Evolutionary conservation across 192 early-diverging fungal species (phyloP).

Genomic region (Cetraspora pellucida): DNA sequence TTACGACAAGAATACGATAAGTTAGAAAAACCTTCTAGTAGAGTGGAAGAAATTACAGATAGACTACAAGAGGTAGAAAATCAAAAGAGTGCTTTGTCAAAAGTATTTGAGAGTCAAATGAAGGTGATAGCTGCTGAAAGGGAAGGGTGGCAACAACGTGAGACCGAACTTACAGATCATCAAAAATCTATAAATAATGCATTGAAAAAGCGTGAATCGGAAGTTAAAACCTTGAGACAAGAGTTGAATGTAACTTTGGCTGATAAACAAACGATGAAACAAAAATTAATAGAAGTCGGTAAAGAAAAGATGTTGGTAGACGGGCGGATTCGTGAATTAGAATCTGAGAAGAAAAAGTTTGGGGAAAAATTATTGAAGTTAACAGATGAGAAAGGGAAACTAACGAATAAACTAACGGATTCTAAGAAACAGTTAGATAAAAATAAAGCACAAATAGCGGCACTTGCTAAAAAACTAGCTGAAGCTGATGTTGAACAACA

Average conservation of each 20-base stretch:
- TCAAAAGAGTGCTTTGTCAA: constrained; percentile 1
- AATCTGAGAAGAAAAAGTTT: constrained; percentile 6
- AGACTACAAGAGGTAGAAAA: background rate
- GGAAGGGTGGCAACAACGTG: constrained; percentile 12
- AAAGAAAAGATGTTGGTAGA: constrained; percentile 3
- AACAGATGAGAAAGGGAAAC: background rate
- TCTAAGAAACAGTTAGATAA: background rate
- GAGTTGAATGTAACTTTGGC: background rate
- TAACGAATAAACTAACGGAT: constrained; percentile 1
- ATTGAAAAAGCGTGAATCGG: constrained; percentile 1
- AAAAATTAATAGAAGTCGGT: constrained; percentile 18
- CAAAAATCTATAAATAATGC: background rate
- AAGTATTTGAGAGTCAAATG: constrained; percentile 17
- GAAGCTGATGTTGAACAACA: background rate
- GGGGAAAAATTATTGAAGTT: background rate
- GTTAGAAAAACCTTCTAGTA: background rate
- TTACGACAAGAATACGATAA: constrained; percentile 16
- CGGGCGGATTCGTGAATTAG: background rate
- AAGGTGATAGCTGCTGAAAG: constrained; percentile 8
- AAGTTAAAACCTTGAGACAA: background rate
- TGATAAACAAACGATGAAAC: constrained; percentile 8
- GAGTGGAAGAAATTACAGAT: background rate
- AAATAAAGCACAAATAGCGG: background rate
- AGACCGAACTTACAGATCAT: background rate
- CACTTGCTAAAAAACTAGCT: constrained; percentile 3